Evolutionary conservation across 108 stramenopile species (phyloP).

Genomic region (Skeletonema menzelii): DNA sequence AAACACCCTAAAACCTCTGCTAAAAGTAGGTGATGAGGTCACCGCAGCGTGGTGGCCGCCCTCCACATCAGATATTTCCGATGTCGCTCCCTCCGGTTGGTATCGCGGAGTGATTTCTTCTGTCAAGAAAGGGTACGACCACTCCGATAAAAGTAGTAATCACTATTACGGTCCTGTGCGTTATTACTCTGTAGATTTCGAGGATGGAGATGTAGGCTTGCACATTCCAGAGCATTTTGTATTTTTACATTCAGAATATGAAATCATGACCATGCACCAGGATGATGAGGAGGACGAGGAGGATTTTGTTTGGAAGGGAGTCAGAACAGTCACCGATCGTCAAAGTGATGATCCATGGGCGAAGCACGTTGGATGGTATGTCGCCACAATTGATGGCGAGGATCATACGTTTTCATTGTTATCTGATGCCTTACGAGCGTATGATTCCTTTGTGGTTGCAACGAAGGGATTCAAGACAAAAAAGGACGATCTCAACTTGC

Average conservation of each 20-base stretch:
- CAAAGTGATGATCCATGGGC: slow-evolving; percentile 18
- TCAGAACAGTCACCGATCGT: slow-evolving; percentile 3
- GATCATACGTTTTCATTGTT: slow-evolving; percentile 9
- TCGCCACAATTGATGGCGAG: slow-evolving; percentile 13
- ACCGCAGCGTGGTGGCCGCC: slow-evolving; percentile 13
- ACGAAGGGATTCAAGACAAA: slow-evolving; percentile 6
- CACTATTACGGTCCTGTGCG: slow-evolving; percentile 3
- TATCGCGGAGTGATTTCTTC: not conserved
- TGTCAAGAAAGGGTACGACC: not conserved
- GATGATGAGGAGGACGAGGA: not conserved
- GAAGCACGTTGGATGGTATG: slow-evolving; percentile 26
- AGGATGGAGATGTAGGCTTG: slow-evolving; percentile 1
- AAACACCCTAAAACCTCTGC: slow-evolving; percentile 6
- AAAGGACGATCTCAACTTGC: slow-evolving; percentile 8
- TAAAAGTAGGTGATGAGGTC: slow-evolving; percentile 12
- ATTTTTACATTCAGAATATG: slow-evolving; percentile 6
- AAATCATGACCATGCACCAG: not conserved
- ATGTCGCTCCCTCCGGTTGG: not conserved
- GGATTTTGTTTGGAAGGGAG: slow-evolving; percentile 17
- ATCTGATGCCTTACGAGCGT: slow-evolving; percentile 3
- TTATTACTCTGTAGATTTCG: slow-evolving; percentile 4
- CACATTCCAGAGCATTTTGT: slow-evolving; percentile 9
- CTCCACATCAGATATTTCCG: not conserved
- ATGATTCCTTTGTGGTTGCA: slow-evolving; percentile 4
- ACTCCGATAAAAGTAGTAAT: not conserved